Conservation (phyloP, 371 early-diverging fungal genomes). For the Sporodiniella umbellata region DNA sequence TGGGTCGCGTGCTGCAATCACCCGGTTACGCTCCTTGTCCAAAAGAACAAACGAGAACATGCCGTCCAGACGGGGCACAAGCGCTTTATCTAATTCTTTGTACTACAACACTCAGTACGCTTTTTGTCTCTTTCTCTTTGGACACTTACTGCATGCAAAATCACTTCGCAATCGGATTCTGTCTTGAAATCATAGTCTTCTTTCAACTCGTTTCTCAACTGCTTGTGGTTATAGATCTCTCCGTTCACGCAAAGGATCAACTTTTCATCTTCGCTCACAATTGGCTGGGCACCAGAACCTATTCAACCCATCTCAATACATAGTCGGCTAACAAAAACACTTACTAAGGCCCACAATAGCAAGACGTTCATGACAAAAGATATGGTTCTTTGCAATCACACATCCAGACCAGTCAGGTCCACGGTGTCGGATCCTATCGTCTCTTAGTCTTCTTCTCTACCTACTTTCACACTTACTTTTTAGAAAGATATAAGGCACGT, state of each 20-base stretch:
- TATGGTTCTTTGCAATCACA: slow-evolving; percentile 72
- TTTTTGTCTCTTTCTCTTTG: no score
- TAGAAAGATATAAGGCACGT: slow-evolving; percentile 82
- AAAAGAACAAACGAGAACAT: slow-evolving; percentile 94
- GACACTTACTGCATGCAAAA: slow-evolving; percentile 81
- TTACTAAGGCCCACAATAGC: slow-evolving; percentile 96
- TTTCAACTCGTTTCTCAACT: slow-evolving; percentile 75
- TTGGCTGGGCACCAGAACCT: slow-evolving; percentile 94
- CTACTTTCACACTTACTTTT: slow-evolving; percentile 62
- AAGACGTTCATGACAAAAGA: slow-evolving; percentile 94
- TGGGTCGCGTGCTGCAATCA: slow-evolving; percentile 93
- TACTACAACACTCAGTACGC: slow-evolving; percentile 78
- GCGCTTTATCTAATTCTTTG: slow-evolving; percentile 76
- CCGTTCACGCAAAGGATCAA: slow-evolving; percentile 91
- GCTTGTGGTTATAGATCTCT: slow-evolving; percentile 97
- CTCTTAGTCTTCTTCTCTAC: not conserved
- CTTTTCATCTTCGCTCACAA: slow-evolving; percentile 83
- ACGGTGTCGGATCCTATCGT: slow-evolving; percentile 78
- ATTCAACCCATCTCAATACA: no score
- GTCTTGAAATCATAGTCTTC: slow-evolving; percentile 77
- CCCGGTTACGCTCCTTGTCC: slow-evolving; percentile 77
- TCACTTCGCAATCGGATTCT: slow-evolving; percentile 95
- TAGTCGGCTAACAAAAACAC: no score
- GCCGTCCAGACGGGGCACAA: slow-evolving; percentile 85
- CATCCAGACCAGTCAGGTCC: slow-evolving; percentile 98